Base-by-base conservation (phyloP, 495 filamentous ascomycete genomes). In the Podospora anserina region DNA sequence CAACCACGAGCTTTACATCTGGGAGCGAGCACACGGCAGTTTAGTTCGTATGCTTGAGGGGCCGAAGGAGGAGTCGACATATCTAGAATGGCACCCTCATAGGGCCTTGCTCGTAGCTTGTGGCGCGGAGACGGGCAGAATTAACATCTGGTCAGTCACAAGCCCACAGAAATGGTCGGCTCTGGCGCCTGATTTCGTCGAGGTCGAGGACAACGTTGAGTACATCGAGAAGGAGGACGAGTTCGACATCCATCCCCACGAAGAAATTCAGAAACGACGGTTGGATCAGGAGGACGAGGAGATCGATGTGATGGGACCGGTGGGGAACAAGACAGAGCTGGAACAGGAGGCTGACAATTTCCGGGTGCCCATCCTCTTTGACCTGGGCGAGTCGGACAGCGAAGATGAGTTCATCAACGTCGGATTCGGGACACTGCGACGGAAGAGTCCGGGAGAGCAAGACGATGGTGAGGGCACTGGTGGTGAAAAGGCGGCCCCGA, bases 1-100 rank as follows among this genome's bases (percentile, higher is more conserved):
- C 83, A 98, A 97, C 76, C 92, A 97, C 66, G 94, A 98, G 75
- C 91, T 99, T 68, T 98, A 98, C 78, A 92, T 99, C 59, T 99
- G 95, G 95, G 95, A 99, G 80, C 88, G 95, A 61, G 90, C 88
- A 63, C 90, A 93, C 75, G 95, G 94, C n/a, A 94, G 91, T 70
- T 81, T 99, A 20, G 93, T 96, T 61, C 94, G 96, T 78, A 98
- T 99, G 81, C 83, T 98, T 19, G 95, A 99, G 76, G 93, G 93
- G 0, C 92, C 94, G 9, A 93, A 93, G 68, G 95, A 99, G 78
- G 95, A 99, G 76, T 87, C 97, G 39, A 93, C 93, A 23, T 89
- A 93, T 5, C 92, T 97, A 1, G 95, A 99, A 83, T 99, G 95
- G 95, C 95, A 99, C 77, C 96, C 95, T 3, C 84, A 89, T 61